Evolutionary conservation across 2,329 filamentous ascomycete species (phyloP), one percentile per base, ranked within the genome.

Genomic region (Fusarium sp.): DNA sequence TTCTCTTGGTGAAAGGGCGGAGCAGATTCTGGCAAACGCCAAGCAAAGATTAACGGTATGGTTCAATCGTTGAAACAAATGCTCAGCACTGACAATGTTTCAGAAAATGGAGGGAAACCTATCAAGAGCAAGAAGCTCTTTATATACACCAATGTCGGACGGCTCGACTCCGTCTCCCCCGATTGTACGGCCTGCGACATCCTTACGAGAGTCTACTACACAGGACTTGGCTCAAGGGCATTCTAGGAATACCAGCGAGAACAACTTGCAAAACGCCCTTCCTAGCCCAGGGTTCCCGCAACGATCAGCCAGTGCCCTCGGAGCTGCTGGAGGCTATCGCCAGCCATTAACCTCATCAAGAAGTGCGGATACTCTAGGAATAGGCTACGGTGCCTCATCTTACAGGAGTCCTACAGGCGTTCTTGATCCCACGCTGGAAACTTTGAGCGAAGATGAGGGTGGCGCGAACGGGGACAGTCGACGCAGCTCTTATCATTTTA

Each of bases 31-130:
- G 56, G 93, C 94, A 56, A 97, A 97, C 79, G 95, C 95, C 32
- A 97, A 97, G 81, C 90, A 89, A 77, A 87, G 94, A 71, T 83
- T 98, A 64, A 96, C 92, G 75, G 93, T 96, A 84, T 78, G 92
- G 80, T 37, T 27, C 35, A 9, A 15, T 32, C 15, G 43, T 13
- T 32, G 23, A 32, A 40, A 39, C n/a, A 32, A 37, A 32, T 17
- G 25, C 33, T n/a, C 20, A 53, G 32, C 56, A 54, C 70, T 71
- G 56, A 73, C 43, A 30, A 30, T 30, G 37, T 55, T 49, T 22
- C 77, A 96, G 93, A 92, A 92, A 32, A 97, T 97, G 94, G 95
- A 97, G 79, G 93, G 91, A 37, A 97, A 97, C 72, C 83, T 97
- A 20, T 90, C 86, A 58, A 90, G 93, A 63, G 94, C 93, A 30